These are phyloP conservation scores for Candida coquimbonensis DNA, from an alignment of 805 yeast species.

Conservation along the genomic window DNA sequence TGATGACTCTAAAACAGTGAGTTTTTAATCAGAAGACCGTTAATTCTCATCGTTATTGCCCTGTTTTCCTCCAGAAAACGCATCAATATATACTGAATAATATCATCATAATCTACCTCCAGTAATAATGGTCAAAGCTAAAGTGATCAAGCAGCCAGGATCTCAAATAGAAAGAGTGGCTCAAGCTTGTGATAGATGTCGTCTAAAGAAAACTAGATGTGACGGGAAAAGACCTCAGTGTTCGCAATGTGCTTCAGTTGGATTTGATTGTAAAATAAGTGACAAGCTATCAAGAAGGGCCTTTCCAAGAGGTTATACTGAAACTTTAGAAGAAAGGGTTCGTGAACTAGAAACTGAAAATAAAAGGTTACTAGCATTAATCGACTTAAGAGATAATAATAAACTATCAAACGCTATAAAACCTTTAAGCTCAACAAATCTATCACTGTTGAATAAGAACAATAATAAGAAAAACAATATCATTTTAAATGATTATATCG, in stretches of 20 bases:
- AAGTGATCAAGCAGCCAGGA: constrained; percentile 65
- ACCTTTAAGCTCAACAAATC: constrained; percentile 29
- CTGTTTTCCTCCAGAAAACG: too few species aligned
- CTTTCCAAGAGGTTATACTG: constrained; percentile 89
- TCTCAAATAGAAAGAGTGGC: constrained; percentile 63
- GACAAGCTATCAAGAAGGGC: constrained; percentile 82
- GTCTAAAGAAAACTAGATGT: constrained; percentile 73
- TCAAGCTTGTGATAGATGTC: constrained; percentile 87
- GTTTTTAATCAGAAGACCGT: too few species aligned
- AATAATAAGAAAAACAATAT: not conserved
- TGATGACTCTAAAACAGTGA: not conserved
- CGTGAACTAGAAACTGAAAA: constrained; percentile 81
- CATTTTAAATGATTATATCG: constrained; percentile 12
- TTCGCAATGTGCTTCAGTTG: constrained; percentile 76
- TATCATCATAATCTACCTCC: not conserved
- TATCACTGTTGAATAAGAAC: constrained; percentile 26
- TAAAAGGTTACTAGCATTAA: constrained; percentile 53
- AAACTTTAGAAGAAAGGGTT: constrained; percentile 81
- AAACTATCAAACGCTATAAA: constrained; percentile 1
- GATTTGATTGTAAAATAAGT: constrained; percentile 82
- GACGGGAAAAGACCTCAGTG: constrained; percentile 71
- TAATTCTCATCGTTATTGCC: too few species aligned
- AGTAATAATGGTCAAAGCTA: constrained; percentile 16
- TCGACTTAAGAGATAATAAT: constrained; percentile 49
- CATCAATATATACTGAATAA: not conserved